These are phyloP conservation scores for Ophiognomonia clavigignenti-juglandacearum DNA, from an alignment of 2,329 filamentous ascomycete species.

Conservation along the genomic window DNA sequence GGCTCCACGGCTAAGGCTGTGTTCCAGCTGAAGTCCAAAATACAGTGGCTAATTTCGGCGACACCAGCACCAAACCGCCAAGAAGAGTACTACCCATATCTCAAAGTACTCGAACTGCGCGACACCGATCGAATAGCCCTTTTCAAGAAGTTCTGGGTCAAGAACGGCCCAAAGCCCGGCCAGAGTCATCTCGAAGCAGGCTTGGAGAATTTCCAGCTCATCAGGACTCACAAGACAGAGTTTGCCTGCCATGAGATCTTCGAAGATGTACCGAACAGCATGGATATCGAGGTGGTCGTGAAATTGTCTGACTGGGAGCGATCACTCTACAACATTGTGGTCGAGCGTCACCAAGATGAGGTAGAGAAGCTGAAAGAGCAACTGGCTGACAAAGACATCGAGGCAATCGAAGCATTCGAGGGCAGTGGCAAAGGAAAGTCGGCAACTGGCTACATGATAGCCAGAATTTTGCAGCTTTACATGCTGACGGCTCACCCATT, in stretches of 20 bases:
- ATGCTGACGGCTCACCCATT: background rate
- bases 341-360: background rate
- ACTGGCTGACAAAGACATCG: background rate
- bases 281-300: background rate
- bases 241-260: background rate
- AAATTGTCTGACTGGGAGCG: background rate
- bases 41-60: constrained; percentile 37
- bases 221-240: background rate
- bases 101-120: background rate
- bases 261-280: background rate
- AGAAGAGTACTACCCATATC: background rate
- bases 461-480: background rate
- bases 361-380: background rate
- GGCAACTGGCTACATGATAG: background rate
- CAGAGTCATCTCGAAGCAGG: background rate
- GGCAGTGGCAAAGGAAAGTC: background rate
- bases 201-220: background rate
- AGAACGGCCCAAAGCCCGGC: background rate
- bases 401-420: background rate
- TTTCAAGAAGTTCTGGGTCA: background rate
- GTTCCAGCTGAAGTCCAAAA: constrained; percentile 23
- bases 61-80: background rate
- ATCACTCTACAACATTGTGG: background rate
- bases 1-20: constrained; percentile 23
- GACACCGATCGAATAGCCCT: background rate